Conservation (phyloP, 192 early-diverging fungal genomes). For the Pecoramyces ruminantium region DNA sequence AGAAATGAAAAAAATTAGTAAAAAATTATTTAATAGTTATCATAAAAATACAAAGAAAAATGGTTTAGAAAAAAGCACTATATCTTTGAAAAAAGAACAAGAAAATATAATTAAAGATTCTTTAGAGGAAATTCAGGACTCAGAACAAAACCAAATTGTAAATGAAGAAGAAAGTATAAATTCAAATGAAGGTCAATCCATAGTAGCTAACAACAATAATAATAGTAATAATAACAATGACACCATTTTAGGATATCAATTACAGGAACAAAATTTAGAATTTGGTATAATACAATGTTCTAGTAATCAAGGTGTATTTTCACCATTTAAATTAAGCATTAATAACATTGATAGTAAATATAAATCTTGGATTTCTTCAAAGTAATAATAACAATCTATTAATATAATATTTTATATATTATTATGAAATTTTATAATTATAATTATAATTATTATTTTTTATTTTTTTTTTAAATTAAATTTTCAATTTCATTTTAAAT, state of each 20-base stretch:
- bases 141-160: neutral
- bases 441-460: too few species aligned
- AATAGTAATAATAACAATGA: too few species aligned
- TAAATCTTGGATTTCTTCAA: neutral
- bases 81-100: too few species aligned
- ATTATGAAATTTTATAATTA: too few species aligned
- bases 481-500: too few species aligned
- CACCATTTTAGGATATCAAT: neutral
- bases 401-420: too few species aligned
- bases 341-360: neutral
- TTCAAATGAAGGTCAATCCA: neutral
- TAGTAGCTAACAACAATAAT: too few species aligned
- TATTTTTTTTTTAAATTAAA: too few species aligned
- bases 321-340: neutral
- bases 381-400: too few species aligned
- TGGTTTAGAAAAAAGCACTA: too few species aligned
- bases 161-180: neutral
- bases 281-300: neutral
- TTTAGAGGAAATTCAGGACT: neutral
- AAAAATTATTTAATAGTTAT: neutral
- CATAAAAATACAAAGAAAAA: too few species aligned
- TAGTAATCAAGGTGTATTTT: neutral
- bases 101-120: neutral
- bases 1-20: too few species aligned
- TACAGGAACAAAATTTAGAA: neutral